Conservation (phyloP, 2,329 filamentous ascomycete genomes). For the Cytospora piceicola region DNA sequence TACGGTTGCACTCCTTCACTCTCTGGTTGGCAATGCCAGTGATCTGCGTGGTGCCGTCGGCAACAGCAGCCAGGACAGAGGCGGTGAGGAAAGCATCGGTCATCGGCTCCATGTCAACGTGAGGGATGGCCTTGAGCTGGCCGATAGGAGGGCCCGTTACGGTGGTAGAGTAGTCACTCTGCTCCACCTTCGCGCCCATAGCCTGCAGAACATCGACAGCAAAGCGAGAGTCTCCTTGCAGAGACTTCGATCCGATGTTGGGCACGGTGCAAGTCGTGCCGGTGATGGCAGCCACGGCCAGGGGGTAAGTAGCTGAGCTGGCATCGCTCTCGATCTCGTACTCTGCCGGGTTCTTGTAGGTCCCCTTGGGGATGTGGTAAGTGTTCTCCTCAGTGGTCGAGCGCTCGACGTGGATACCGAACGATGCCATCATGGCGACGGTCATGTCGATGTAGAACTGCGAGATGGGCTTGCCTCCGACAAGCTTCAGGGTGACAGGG, state of each 20-base stretch:
- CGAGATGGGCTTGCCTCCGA: slow-evolving; percentile 97
- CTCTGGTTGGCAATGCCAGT: slow-evolving; percentile 96
- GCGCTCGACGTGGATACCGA: slow-evolving; percentile 79
- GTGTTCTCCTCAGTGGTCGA: slow-evolving; percentile 83
- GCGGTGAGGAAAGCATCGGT: slow-evolving; percentile 97
- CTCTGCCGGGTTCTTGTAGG: slow-evolving; percentile 80
- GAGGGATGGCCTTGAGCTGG: slow-evolving; percentile 71
- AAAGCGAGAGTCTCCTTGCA: slow-evolving; percentile 95
- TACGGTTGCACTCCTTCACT: slow-evolving; percentile 97
- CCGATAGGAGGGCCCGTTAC: slow-evolving; percentile 86
- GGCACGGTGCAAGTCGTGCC: slow-evolving; percentile 95
- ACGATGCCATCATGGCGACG: slow-evolving; percentile 93
- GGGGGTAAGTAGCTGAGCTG: slow-evolving; percentile 93
- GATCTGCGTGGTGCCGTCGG: slow-evolving; percentile 81
- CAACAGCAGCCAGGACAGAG: slow-evolving; percentile 88
- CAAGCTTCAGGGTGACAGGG: slow-evolving; percentile 84
- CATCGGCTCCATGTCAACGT: slow-evolving; percentile 99
- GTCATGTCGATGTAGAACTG: slow-evolving; percentile 99
- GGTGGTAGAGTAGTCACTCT: slow-evolving; percentile 84
- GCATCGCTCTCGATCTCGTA: slow-evolving; percentile 97
- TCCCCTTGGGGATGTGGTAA: slow-evolving; percentile 87
- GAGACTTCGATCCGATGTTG: slow-evolving; percentile 89
- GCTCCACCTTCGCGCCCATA: slow-evolving; percentile 91
- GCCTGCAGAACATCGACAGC: slow-evolving; percentile 86
- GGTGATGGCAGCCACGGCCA: slow-evolving; percentile 92